Percentiles rank a stretch among this genome's conserved stretches.
Evolutionary conservation across 352 stramenopile species (phyloP).

Genomic region (Phytophthora nicotianae): DNA sequence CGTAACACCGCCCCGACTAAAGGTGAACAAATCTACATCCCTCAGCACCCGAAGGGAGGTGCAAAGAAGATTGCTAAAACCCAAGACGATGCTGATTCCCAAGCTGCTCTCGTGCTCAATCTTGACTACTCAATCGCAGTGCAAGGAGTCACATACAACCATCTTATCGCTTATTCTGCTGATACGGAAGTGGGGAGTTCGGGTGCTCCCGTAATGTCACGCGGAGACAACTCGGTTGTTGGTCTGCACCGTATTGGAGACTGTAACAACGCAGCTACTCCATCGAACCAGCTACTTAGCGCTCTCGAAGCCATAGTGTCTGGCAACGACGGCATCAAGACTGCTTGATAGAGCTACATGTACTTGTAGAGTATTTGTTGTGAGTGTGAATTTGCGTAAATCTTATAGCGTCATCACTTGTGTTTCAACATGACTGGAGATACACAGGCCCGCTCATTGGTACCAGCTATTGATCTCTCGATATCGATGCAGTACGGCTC

Average conservation of each 20-base stretch:
- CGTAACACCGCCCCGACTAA: slow-evolving; percentile 43
- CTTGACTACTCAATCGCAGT: slow-evolving; percentile 46
- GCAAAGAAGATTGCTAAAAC: slow-evolving; percentile 64
- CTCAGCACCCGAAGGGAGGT: slow-evolving; percentile 61
- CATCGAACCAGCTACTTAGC: slow-evolving; percentile 25
- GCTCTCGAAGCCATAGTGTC: slow-evolving; percentile 31
- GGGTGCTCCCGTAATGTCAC: slow-evolving; percentile 62
- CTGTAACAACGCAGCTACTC: slow-evolving; percentile 62
- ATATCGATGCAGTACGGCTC: not conserved
- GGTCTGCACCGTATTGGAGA: slow-evolving; percentile 78
- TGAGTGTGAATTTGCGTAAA: slow-evolving; percentile 1
- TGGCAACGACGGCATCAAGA: slow-evolving; percentile 42
- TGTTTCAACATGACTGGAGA: slow-evolving; percentile 1
- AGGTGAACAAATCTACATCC: slow-evolving; percentile 69
- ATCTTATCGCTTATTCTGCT: slow-evolving; percentile 67
- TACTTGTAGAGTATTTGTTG: slow-evolving; percentile 3
- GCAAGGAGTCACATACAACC: slow-evolving; percentile 31
- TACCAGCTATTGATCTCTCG: no score
- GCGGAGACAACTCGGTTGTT: slow-evolving; percentile 59
- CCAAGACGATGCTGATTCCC: slow-evolving; percentile 37
- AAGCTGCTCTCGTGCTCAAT: slow-evolving; percentile 29
- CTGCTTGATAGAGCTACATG: slow-evolving; percentile 21
- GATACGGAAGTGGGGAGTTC: slow-evolving; percentile 73
- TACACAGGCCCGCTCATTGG: no score
- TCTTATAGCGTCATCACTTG: slow-evolving; percentile 20